Percentiles rank a stretch among this genome's conserved stretches.
Conservation (phyloP, 2,329 filamentous ascomycete genomes). For the Diplocarpon mali region DNA sequence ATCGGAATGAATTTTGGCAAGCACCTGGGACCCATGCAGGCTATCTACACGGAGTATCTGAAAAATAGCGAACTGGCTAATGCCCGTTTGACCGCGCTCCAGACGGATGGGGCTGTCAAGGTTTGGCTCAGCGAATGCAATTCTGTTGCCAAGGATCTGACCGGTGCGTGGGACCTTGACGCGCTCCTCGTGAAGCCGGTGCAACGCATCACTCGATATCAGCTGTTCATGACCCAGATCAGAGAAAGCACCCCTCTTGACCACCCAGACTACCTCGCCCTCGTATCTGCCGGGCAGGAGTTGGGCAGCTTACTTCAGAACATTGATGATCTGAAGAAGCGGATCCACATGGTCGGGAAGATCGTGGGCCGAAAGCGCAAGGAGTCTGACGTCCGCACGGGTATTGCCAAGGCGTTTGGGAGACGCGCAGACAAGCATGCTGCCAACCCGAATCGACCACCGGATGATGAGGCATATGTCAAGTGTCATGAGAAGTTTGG, state of each 20-base stretch:
- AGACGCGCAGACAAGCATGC: conserved; percentile 42
- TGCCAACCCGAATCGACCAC: conserved; percentile 62
- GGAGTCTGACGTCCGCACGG: conserved; percentile 77
- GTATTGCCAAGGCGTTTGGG: conserved; percentile 79
- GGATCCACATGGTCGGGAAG: conserved; percentile 83
- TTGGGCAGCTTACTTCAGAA: conserved; percentile 62
- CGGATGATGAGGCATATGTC: conserved; percentile 71
- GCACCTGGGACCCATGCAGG: conserved; percentile 50
- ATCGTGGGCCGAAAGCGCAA: conserved; percentile 76
- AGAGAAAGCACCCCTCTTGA: conserved; percentile 67
- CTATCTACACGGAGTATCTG: conserved; percentile 49
- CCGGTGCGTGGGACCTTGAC: conserved; percentile 87
- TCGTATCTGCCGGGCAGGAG: conserved; percentile 42
- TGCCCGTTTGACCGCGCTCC: conserved; percentile 50
- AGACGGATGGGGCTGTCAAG: conserved; percentile 51
- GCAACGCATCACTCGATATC: conserved; percentile 89
- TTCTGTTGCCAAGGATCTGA: conserved; percentile 83
- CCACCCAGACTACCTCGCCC: conserved; percentile 67
- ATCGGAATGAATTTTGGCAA: conserved; percentile 25
- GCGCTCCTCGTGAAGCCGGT: conserved; percentile 96
- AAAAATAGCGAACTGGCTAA: conserved; percentile 52
- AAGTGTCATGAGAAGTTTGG: conserved; percentile 77
- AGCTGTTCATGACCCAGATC: conserved; percentile 70
- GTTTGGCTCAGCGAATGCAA: conserved; percentile 94
- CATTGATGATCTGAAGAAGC: conserved; percentile 94